Evolutionary conservation across 805 yeast species (phyloP), one percentile per base, ranked within the genome.

Genomic region (Starmerella powellii): DNA sequence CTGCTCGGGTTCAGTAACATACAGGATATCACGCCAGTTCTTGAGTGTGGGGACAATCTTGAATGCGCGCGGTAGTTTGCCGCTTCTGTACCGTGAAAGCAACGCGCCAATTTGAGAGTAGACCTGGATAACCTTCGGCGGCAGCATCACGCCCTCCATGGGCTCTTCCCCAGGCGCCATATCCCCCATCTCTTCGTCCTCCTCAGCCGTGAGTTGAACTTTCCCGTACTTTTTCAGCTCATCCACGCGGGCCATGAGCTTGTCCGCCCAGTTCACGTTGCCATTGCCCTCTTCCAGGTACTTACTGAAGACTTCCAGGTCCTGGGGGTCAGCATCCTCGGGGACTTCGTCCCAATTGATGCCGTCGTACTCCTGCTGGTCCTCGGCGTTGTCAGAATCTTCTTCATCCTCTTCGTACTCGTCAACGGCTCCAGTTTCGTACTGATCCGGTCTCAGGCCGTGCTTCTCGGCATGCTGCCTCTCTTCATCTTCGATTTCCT

Each of bases 91-190:
- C 4, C 93, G 76, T 17, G 85, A 72, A 46, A 91, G 68, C 40
- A 88, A 78, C 52, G 77, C 78, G 8, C 97, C 97, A 35, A 91
- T 88, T 57, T 84, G 84, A 37, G 84, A 79, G 60, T 88, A 91
- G 1, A 95, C 97, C 50, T 82, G 86, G 55, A 91, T 86, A 42
- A 91, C 97, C 60, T 91, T 87, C 44, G 95, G 95, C 6, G 99
- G 98, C 45, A 91, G 70, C 53, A 81, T 70, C 3, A 88, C 95
- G 53, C 84, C 88, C 17, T 59, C 65, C 13, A 70, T 74, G 13
- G 53, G 58, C 15, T 53, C 60, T 31, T 41, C 50, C 11, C 19
- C 19, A 27, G 23, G 15, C 28, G 10, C n/a, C 15, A 34, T 45
- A 5, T 17, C 45, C 11, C 34, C 43, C 39, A 43, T 40, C 18